A percentile compares a stretch with the other conserved stretches of the same genome.
Evolutionary conservation across 2,329 filamentous ascomycete species (phyloP).

Genomic region (Biscogniauxia sp.): DNA sequence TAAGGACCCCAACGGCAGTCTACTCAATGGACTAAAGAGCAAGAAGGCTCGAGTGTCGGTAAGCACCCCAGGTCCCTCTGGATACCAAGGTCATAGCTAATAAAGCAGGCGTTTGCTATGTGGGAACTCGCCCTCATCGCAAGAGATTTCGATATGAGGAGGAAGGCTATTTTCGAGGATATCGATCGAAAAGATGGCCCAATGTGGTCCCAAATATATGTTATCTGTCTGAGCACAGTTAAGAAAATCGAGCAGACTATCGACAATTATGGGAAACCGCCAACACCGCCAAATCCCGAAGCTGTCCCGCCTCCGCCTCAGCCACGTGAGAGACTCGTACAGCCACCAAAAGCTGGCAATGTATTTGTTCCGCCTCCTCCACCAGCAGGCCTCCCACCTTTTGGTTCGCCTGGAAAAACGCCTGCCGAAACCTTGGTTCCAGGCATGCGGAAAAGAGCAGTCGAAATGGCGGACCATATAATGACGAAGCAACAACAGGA

Average conservation of each 20-base stretch:
- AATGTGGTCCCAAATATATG: constrained; percentile 77
- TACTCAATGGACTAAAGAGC: constrained; percentile 78
- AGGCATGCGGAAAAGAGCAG: constrained; percentile 48
- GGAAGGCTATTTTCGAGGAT: constrained; percentile 81
- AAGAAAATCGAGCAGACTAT: constrained; percentile 67
- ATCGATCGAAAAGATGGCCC: constrained; percentile 78
- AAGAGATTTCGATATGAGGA: constrained; percentile 68
- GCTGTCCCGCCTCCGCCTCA: constrained; percentile 15
- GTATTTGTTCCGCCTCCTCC: constrained; percentile 42
- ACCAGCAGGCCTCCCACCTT: constrained; percentile 39
- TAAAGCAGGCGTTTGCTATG: constrained; percentile 71
- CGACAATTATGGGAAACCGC: constrained; percentile 54
- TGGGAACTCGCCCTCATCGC: constrained; percentile 87
- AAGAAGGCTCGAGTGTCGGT: constrained; percentile 77
- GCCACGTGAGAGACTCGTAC: constrained; percentile 36
- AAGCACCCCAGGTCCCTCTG: constrained; percentile 28
- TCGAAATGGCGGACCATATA: constrained; percentile 46
- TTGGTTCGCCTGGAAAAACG: constrained; percentile 46
- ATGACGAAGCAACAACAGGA: constrained; percentile 55
- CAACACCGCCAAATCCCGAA: constrained; percentile 32
- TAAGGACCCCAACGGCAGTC: constrained; percentile 87
- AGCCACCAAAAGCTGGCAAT: constrained; percentile 43
- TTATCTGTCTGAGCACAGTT: constrained; percentile 67
- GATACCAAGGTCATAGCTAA: background rate
- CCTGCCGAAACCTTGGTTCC: constrained; percentile 50